phyloP scores from a whole-genome alignment of 768 basidiomycete genomes.

The Melanogaster broomeanus region DNA sequence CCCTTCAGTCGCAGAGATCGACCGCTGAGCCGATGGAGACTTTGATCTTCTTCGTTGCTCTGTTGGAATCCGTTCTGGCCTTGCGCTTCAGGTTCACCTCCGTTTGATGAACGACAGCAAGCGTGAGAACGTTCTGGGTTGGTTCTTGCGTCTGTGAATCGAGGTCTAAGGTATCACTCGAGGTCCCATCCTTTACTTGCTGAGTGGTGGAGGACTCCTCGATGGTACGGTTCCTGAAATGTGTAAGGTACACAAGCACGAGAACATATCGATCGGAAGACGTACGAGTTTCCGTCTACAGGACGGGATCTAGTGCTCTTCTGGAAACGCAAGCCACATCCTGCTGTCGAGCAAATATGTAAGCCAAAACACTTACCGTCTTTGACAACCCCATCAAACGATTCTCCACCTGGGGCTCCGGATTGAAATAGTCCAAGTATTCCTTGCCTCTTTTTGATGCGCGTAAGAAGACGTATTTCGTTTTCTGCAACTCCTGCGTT shows the following conservation, averaged over 20 bases:
- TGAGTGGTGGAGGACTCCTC: not conserved
- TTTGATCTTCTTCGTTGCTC: slow-evolving; percentile 59
- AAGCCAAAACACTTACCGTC: slow-evolving; percentile 42
- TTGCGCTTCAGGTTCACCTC: slow-evolving; percentile 38
- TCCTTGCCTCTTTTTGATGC: slow-evolving; percentile 42
- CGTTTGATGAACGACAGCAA: slow-evolving; percentile 13
- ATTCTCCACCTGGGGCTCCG: slow-evolving; percentile 58
- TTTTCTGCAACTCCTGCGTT: slow-evolving; percentile 51
- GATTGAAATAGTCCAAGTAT: slow-evolving; percentile 73
- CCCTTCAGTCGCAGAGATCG: slow-evolving; percentile 68
- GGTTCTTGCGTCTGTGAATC: slow-evolving; percentile 45
- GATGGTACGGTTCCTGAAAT: slow-evolving; percentile 2
- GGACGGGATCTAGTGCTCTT: slow-evolving; percentile 10
- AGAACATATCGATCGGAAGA: not conserved
- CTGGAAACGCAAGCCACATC: not conserved
- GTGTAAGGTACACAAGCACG: not conserved
- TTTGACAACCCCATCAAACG: slow-evolving; percentile 60
- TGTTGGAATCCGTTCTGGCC: slow-evolving; percentile 15
- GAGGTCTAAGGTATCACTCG: slow-evolving; percentile 8
- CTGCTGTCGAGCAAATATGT: not conserved
- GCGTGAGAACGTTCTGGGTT: slow-evolving; percentile 30
- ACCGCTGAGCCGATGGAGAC: slow-evolving; percentile 69
- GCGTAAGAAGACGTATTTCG: slow-evolving; percentile 58
- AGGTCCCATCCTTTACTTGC: not conserved
- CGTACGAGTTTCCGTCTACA: slow-evolving; percentile 17